Conservation (phyloP, 164 flowering plant genomes). For the Aristolochia californica region DNA sequence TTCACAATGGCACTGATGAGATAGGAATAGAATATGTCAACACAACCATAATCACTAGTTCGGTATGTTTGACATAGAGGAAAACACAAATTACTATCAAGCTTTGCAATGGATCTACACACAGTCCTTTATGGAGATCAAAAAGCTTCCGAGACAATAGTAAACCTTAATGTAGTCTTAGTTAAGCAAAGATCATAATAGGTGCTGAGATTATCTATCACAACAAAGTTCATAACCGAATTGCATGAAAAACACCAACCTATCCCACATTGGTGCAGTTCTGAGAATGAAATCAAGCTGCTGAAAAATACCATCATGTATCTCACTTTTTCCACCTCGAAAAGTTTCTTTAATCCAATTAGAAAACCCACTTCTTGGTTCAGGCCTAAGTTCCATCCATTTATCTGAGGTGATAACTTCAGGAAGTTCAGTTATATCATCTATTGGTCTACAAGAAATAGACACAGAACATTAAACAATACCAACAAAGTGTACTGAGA, state of each 20-base stretch:
- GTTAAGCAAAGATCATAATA: too few species aligned
- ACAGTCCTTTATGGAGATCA: too few species aligned
- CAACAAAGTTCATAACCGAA: too few species aligned
- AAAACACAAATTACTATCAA: too few species aligned
- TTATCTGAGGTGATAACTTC: constrained; percentile 77
- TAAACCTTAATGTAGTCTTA: too few species aligned
- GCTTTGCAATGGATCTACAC: too few species aligned
- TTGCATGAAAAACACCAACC: constrained; percentile 23
- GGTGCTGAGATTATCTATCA: too few species aligned
- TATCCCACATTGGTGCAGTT: constrained; percentile 94
- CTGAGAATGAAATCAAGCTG: constrained; percentile 51
- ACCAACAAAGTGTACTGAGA: neutral
- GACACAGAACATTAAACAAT: neutral
- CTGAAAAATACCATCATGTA: constrained; percentile 51
- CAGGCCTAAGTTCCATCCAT: constrained; percentile 62
- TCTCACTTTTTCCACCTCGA: constrained; percentile 58
- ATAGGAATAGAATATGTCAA: too few species aligned
- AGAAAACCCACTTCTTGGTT: constrained; percentile 39
- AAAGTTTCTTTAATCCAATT: constrained; percentile 82
- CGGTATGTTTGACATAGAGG: too few species aligned
- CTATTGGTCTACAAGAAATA: constrained; percentile 34
- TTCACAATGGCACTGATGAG: too few species aligned
- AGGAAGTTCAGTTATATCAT: constrained; percentile 37
- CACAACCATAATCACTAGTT: too few species aligned
- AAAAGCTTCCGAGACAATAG: too few species aligned